Evolutionary conservation across 164 flowering plant species (phyloP).

Genomic region (Houttuynia cordata): DNA sequence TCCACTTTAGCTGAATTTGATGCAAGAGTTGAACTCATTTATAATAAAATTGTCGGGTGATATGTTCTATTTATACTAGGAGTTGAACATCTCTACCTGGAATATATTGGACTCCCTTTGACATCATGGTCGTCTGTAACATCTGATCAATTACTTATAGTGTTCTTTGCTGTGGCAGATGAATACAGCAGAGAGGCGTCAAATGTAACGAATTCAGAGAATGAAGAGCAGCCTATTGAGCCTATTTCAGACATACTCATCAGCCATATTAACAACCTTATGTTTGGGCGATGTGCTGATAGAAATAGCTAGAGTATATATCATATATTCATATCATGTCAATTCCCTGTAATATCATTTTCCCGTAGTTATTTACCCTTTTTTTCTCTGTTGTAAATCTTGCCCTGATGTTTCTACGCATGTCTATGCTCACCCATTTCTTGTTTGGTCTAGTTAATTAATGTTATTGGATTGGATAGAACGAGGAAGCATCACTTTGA

Average conservation of each 20-base stretch:
- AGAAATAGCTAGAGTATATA: no score
- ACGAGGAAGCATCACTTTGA: no score
- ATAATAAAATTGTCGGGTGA: not conserved
- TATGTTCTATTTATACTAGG: no score
- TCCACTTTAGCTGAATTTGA: not conserved
- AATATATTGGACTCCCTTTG: not conserved
- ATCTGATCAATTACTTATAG: not conserved
- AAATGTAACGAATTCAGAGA: not conserved
- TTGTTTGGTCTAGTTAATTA: no score
- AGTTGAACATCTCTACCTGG: not conserved
- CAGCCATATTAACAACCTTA: conserved; percentile 5
- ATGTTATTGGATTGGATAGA: no score
- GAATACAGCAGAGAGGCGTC: conserved; percentile 7
- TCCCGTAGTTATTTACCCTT: not conserved
- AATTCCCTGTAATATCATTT: not conserved
- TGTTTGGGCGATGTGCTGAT: not conserved
- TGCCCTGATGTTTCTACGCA: no score
- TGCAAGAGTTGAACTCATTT: not conserved
- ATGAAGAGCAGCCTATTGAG: conserved; percentile 9
- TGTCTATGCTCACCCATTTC: no score
- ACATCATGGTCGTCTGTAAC: not conserved
- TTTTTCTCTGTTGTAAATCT: no score
- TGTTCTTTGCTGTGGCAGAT: conserved; percentile 3
- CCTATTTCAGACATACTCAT: conserved; percentile 6
- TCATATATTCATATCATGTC: no score